These are phyloP conservation scores for Melanomma pulvis-pyrius DNA, from an alignment of 495 filamentous ascomycete genomes.

Conservation along the genomic window DNA sequence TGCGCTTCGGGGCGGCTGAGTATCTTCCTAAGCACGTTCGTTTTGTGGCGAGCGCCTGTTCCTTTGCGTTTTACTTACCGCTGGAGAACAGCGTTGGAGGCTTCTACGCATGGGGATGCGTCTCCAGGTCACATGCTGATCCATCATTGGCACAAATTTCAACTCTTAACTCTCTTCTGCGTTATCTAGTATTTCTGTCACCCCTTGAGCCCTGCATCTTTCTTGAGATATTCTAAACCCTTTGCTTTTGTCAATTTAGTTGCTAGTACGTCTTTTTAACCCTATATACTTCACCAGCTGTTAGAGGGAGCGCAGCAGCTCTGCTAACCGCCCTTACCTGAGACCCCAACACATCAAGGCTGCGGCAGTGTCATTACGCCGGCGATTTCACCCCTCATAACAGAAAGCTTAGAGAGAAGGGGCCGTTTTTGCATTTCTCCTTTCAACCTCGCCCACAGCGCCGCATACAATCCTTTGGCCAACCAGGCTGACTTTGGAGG, in stretches of 20 bases:
- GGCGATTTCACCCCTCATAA: too few relatives aligned
- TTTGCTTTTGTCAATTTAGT: not conserved
- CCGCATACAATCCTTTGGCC: not conserved
- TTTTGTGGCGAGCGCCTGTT: not conserved
- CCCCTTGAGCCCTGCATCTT: too few relatives aligned
- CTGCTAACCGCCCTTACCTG: not conserved
- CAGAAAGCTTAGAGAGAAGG: too few relatives aligned
- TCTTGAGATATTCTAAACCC: too few relatives aligned
- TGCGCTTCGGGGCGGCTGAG: not conserved
- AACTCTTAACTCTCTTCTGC: too few relatives aligned
- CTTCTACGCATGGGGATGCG: too few relatives aligned
- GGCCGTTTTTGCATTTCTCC: too few relatives aligned
- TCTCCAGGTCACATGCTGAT: too few relatives aligned
- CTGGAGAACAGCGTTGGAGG: too few relatives aligned
- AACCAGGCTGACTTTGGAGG: not conserved
- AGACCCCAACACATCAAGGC: not conserved
- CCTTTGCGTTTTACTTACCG: not conserved
- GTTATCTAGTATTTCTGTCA: too few relatives aligned
- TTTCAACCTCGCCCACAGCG: not conserved
- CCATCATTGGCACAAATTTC: too few relatives aligned
- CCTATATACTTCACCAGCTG: not conserved
- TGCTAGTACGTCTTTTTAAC: not conserved
- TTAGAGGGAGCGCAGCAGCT: not conserved
- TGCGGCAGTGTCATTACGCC: not conserved
- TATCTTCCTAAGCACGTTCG: not conserved